These are phyloP conservation scores for Colletotrichum filicis DNA, from an alignment of 2,329 filamentous ascomycete genomes.

Conservation along the genomic window DNA sequence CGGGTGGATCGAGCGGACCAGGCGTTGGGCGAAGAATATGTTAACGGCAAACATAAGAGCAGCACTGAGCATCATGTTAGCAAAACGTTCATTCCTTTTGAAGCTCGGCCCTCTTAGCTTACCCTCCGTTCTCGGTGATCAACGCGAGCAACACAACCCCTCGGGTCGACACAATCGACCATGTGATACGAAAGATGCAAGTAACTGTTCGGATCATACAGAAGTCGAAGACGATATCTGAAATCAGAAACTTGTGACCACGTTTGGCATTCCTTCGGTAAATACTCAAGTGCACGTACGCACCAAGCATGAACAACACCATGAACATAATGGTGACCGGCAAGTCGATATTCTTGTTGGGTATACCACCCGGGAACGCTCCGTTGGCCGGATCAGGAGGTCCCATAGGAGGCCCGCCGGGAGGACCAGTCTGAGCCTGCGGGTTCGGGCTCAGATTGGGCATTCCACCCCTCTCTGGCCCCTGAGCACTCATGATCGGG, in stretches of 20 bases:
- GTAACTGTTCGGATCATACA: conserved; percentile 48
- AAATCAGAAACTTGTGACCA: conserved; percentile 51
- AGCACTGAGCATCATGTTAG: conserved; percentile 38
- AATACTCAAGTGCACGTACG: conserved; percentile 39
- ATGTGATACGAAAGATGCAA: conserved; percentile 48
- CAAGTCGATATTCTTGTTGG: conserved; percentile 37
- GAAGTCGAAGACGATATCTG: conserved; percentile 49
- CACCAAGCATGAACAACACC: conserved; percentile 39
- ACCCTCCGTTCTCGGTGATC: conserved; percentile 50
- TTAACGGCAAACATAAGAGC: conserved; percentile 49
- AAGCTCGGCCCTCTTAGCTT: neutral
- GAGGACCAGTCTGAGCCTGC: conserved; percentile 5
- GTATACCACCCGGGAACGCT: conserved; percentile 29
- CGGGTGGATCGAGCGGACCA: conserved; percentile 51
- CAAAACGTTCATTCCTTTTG: neutral
- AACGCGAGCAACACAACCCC: conserved; percentile 46
- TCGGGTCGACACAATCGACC: conserved; percentile 42
- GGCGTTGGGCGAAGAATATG: conserved; percentile 51
- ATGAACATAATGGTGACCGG: conserved; percentile 41
- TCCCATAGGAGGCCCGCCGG: conserved; percentile 12
- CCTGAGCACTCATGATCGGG: conserved; percentile 7
- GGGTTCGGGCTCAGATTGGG: neutral
- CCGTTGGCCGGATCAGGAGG: conserved; percentile 25
- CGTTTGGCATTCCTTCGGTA: conserved; percentile 43
- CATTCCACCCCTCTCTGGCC: neutral